A percentile compares a stretch with the other conserved stretches of the same genome.
Evolutionary conservation across 768 basidiomycete species (phyloP).

Genomic region (Suillus sp.): DNA sequence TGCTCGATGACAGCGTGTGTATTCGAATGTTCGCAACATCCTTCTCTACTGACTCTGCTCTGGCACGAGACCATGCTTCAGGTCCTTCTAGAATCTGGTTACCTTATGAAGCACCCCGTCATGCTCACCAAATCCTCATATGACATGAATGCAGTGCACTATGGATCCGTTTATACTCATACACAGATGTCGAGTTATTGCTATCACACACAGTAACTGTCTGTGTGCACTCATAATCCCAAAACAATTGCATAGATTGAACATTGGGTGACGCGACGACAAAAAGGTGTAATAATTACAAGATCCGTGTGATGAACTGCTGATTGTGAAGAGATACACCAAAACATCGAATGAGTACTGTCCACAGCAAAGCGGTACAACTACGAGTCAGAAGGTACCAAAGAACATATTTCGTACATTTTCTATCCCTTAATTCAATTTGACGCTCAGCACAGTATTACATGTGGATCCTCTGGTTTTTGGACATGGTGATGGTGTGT

Average conservation of each 20-base stretch:
- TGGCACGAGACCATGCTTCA: not conserved
- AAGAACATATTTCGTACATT: conserved; percentile 9
- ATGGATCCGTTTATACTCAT: not conserved
- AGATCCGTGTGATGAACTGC: conserved; percentile 1
- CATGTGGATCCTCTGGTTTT: not conserved
- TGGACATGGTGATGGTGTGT: not conserved
- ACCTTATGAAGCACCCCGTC: not conserved
- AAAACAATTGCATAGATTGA: not conserved
- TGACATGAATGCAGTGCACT: not conserved
- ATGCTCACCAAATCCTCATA: not conserved
- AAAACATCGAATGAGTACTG: conserved; percentile 9
- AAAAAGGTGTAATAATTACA: not conserved
- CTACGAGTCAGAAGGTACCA: conserved; percentile 3
- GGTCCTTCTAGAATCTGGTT: not conserved
- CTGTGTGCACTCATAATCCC: not conserved
- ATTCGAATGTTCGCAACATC: not conserved
- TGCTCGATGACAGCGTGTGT: not conserved
- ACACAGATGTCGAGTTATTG: not conserved
- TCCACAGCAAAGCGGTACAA: not conserved
- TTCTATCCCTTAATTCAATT: not conserved
- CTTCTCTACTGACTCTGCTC: not conserved
- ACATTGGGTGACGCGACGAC: conserved; percentile 1
- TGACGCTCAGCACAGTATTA: not conserved
- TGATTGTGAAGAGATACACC: conserved; percentile 1
- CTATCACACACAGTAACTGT: not conserved